phyloP scores from a whole-genome alignment of 306 rosid species.

The Citrullus amarus region DNA sequence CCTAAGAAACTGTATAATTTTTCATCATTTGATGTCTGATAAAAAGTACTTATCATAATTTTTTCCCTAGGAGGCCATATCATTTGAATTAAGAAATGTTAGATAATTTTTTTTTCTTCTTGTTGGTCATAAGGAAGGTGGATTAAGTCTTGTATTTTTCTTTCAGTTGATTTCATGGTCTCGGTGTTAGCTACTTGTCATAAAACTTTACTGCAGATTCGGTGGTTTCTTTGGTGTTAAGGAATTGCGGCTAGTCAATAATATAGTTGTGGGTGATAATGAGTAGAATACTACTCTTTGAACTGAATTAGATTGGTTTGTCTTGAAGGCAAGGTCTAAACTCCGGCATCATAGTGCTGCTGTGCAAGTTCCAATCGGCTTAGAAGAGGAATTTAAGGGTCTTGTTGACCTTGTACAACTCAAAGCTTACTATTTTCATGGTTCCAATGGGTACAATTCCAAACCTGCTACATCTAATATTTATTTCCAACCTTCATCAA shows the following conservation, averaged over 20 bases:
- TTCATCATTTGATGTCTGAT: not conserved
- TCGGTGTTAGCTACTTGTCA: not conserved
- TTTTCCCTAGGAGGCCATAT: not conserved
- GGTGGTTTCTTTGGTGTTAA: not conserved
- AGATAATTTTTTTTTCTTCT: not conserved
- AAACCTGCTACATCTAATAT: not conserved
- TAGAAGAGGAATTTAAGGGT: slow-evolving; percentile 89
- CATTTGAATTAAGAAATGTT: not conserved
- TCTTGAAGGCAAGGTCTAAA: slow-evolving; percentile 78
- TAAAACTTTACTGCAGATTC: not conserved
- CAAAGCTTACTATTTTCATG: slow-evolving; percentile 78
- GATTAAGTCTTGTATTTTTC: not conserved
- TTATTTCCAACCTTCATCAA: not conserved
- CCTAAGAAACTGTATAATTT: not conserved
- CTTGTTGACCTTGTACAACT: slow-evolving; percentile 83
- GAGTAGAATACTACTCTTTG: not conserved
- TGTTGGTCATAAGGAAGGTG: not conserved
- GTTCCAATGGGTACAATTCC: slow-evolving; percentile 67
- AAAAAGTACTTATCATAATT: not conserved
- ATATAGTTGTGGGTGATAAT: not conserved
- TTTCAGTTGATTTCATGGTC: not conserved
- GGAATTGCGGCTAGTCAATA: not conserved
- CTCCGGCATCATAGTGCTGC: slow-evolving; percentile 98
- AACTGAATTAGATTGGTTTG: slow-evolving; percentile 16
- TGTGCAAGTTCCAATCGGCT: slow-evolving; percentile 88